Evolutionary conservation across 495 filamentous ascomycete genomes (phyloP).

Genomic region (Penicillium maclennaniae): DNA sequence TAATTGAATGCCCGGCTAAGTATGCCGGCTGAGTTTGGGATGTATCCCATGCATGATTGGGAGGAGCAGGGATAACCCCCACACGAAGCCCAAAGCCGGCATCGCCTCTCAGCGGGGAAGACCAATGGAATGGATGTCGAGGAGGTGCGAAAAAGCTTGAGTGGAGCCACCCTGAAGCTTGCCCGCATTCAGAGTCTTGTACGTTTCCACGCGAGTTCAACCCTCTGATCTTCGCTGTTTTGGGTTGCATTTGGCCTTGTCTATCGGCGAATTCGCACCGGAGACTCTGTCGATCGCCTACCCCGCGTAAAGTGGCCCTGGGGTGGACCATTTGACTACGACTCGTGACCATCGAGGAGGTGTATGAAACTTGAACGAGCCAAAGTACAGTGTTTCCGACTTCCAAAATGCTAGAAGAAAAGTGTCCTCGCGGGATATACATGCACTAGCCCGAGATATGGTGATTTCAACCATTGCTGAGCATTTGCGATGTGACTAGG

Average conservation of each 20-base stretch:
- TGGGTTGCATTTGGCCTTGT: not conserved
- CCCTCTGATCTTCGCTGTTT: not conserved
- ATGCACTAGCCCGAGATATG: no score
- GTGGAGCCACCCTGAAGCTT: constrained; percentile 11
- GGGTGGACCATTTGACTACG: not conserved
- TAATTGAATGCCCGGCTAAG: not conserved
- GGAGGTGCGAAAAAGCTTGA: constrained; percentile 6
- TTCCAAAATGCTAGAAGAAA: not conserved
- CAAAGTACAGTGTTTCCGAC: not conserved
- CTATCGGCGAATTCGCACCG: not conserved
- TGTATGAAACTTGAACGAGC: not conserved
- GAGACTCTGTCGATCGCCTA: not conserved
- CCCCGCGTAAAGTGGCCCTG: not conserved
- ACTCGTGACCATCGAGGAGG: not conserved
- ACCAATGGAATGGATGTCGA: constrained; percentile 10
- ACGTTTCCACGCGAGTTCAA: not conserved
- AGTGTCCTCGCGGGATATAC: no score
- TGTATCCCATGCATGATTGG: not conserved
- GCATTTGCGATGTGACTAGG: no score
- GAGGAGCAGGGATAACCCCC: not conserved
- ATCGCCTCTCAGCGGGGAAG: not conserved
- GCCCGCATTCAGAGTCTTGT: not conserved
- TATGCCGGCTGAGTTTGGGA: not conserved
- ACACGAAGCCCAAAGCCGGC: not conserved
- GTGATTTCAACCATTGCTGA: no score